Evolutionary conservation across 202 grass and related monocot genomes (phyloP), one percentile per base, ranked within the genome.

Genomic region (Panicum virgatum): DNA sequence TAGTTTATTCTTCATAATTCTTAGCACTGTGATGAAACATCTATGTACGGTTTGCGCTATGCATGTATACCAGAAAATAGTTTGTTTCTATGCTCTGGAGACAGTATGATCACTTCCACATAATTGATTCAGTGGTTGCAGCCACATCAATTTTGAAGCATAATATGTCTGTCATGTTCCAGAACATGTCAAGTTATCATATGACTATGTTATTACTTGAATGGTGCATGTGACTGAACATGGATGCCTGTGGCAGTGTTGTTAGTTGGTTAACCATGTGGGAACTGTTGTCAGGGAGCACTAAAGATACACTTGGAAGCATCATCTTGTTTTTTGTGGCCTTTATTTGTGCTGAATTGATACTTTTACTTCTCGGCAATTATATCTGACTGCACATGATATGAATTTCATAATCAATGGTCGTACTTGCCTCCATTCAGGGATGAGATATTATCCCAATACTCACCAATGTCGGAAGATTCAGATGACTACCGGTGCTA

Each of bases 381-480:
- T 34, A 72, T 43, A 53, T 66, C 60, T 19, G 42, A 9, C 18
- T 69, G 9, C 37, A 53, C 51, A 25, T 44, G 65, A 14, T 59
- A 9, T 39, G 26, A 62, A 36, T 68, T 77, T 38, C 32, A 48
- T 59, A 54, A 40, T 68, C 5, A 48, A 7, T 78, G n/a, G n/a
- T 81, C 45, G 14, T 78, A 44, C 81, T 72, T 81, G n/a, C n/a
- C 78, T 80, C 60, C 38, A 88, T 93, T 70, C 85, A 98, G 96
- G 85, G 92, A 98, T 52, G 96, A 96, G 79, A 88, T 98, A 78
- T 80, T 89, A 56, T 90, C 66, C 20, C 96, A 96, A 59, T 96
- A 93, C 83, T 96, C 92, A 69, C 96, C 96, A 22, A 96, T 99
- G 96, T 96, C 96, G 2, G 96, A 99, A 90, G 96, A 99, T 75